phyloP scores from a whole-genome alignment of 2,329 filamentous ascomycete genomes.

The Xylaria sp. region DNA sequence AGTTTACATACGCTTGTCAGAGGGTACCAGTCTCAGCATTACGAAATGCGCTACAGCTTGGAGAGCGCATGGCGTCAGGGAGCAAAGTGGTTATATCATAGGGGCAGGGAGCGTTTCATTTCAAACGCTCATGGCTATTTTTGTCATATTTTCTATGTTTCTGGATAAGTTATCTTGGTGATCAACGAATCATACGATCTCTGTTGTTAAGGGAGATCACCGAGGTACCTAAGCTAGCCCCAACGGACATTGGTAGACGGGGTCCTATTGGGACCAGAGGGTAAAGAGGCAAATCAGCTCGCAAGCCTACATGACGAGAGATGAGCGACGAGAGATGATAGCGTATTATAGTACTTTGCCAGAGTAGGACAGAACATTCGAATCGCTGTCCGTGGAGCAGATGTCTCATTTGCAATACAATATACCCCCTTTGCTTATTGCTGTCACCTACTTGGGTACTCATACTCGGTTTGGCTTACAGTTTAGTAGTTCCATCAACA shows the following conservation, averaged over 20 bases:
- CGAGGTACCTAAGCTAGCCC: neutral
- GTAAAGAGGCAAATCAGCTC: conserved; percentile 5
- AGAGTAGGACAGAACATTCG: neutral
- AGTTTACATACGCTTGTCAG: conserved; percentile 22
- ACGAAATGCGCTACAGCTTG: conserved; percentile 14
- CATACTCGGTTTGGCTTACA: neutral
- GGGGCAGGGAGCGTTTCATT: conserved; percentile 28
- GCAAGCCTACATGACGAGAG: conserved; percentile 23
- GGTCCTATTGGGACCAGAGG: conserved; percentile 8
- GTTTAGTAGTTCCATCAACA: neutral
- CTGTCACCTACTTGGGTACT: neutral
- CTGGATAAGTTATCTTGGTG: neutral
- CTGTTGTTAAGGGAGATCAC: neutral
- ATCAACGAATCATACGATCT: conserved; percentile 2
- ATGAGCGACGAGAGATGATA: conserved; percentile 33
- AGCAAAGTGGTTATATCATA: conserved; percentile 44
- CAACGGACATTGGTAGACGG: neutral
- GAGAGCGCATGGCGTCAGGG: conserved; percentile 34
- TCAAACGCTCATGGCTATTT: conserved; percentile 12
- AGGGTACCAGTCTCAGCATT: conserved; percentile 19
- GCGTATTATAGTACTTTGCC: conserved; percentile 11
- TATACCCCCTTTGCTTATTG: conserved; percentile 36
- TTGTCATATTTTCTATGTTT: conserved; percentile 21
- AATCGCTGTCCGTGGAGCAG: neutral
- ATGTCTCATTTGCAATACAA: conserved; percentile 19